A percentile compares a stretch with the other conserved stretches of the same genome.
These are phyloP conservation scores for Linaria vulgaris DNA, from an alignment of 257 asterid species.

Conservation along the genomic window DNA sequence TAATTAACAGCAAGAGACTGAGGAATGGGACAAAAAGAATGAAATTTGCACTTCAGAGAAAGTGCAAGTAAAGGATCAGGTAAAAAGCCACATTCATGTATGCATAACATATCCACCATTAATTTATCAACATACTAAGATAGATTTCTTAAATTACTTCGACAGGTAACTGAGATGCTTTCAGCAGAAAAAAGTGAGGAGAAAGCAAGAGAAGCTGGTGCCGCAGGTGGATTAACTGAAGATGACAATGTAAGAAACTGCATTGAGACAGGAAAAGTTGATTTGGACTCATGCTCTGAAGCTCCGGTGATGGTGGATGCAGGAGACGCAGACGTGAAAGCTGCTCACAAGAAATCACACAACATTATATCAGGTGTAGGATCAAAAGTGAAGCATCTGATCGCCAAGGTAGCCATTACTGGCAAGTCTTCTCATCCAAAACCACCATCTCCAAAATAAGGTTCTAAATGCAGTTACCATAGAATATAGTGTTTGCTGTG, in stretches of 20 bases:
- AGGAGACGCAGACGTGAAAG: slow-evolving; percentile 53
- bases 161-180: slow-evolving; percentile 35
- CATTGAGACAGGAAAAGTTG: slow-evolving; percentile 27
- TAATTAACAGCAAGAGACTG: slow-evolving; percentile 24
- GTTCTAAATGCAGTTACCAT: slow-evolving; percentile 10
- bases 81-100: slow-evolving; percentile 19
- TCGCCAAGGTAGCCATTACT: slow-evolving; percentile 82
- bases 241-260: slow-evolving; percentile 25
- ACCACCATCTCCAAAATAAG: slow-evolving; percentile 54
- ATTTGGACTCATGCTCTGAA: slow-evolving; percentile 40
- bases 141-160: slow-evolving; percentile 20
- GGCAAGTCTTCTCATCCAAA: slow-evolving; percentile 66
- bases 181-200: slow-evolving; percentile 27
- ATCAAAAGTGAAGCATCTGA: slow-evolving; percentile 84
- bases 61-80: slow-evolving; percentile 35
- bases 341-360: slow-evolving; percentile 68
- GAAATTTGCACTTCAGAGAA: slow-evolving; percentile 30
- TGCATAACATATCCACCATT: slow-evolving; percentile 11
- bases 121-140: slow-evolving; percentile 3
- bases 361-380: slow-evolving; percentile 81
- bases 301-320: slow-evolving; percentile 60
- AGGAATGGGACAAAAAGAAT: slow-evolving; percentile 28
- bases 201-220: slow-evolving; percentile 25
- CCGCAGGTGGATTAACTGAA: slow-evolving; percentile 19
- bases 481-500: slow-evolving; percentile 19